phyloP scores from a whole-genome alignment of 1,139 yeast species.

The Wickerhamomyces sp. region DNA sequence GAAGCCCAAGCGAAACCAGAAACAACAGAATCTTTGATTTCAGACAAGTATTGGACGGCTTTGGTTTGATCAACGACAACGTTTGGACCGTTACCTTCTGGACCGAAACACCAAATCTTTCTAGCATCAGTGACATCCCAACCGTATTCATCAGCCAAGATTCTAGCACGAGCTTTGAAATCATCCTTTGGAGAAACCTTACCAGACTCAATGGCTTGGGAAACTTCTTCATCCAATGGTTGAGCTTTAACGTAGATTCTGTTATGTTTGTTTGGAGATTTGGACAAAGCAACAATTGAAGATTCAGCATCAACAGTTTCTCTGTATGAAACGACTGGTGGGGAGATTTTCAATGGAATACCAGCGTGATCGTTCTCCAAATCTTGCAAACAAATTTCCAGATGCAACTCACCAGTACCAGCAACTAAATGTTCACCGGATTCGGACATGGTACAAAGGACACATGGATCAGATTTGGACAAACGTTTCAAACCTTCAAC shows the following conservation, averaged over 20 bases:
- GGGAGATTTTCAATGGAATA: slow-evolving; percentile 95
- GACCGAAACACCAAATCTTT: slow-evolving; percentile 99
- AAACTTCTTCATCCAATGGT: slow-evolving; percentile 91
- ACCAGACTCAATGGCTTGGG: slow-evolving; percentile 91
- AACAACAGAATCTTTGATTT: slow-evolving; percentile 98
- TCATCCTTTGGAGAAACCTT: slow-evolving; percentile 93
- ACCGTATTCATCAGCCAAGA: slow-evolving; percentile 97
- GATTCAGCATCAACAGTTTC: slow-evolving; percentile 96
- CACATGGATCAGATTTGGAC: slow-evolving; percentile 99
- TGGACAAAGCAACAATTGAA: slow-evolving; percentile 92
- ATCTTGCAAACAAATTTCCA: slow-evolving; percentile 95
- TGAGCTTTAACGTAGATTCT: slow-evolving; percentile 97
- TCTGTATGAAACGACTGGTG: slow-evolving; percentile 98
- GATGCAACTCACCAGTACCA: slow-evolving; percentile 99
- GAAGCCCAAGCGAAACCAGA: slow-evolving; percentile 99
- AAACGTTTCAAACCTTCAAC: slow-evolving; percentile 99
- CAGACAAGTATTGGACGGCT: slow-evolving; percentile 99
- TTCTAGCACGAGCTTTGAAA: slow-evolving; percentile 98
- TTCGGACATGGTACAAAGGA: slow-evolving; percentile 77
- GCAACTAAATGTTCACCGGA: slow-evolving; percentile 99
- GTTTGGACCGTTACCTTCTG: slow-evolving; percentile 99
- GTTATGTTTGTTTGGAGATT: slow-evolving; percentile 99
- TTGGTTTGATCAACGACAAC: slow-evolving; percentile 99
- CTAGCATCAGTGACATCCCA: slow-evolving; percentile 99
- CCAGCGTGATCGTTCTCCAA: slow-evolving; percentile 99